These are phyloP conservation scores for Salix arbutifolia DNA, from an alignment of 345 rosid genomes.

Conservation along the genomic window DNA sequence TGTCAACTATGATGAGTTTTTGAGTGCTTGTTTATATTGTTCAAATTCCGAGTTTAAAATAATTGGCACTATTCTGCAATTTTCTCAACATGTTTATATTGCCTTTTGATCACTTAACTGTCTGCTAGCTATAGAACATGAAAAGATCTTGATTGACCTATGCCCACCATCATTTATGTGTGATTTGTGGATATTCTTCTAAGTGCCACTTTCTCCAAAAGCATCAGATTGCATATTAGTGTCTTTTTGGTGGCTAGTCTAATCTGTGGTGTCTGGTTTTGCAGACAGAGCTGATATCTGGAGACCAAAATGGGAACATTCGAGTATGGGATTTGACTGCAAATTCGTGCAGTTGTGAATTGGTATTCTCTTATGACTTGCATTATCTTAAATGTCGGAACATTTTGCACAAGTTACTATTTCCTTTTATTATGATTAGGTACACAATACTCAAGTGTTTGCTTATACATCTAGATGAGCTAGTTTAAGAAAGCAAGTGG, in stretches of 20 bases:
- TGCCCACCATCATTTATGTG: not conserved
- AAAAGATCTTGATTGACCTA: not conserved
- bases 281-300: slow-evolving; percentile 91
- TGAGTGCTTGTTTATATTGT: not conserved
- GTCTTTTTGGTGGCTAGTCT: slow-evolving; percentile 4
- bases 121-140: not conserved
- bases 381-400: not conserved
- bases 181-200: not conserved
- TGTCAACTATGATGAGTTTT: not conserved
- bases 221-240: not conserved
- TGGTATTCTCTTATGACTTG: slow-evolving; percentile 43
- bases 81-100: not conserved
- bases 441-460: too few species aligned
- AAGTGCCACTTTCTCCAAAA: not conserved
- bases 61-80: not conserved
- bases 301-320: slow-evolving; percentile 94
- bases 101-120: not conserved
- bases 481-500: too few species aligned
- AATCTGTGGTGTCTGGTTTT: slow-evolving; percentile 13
- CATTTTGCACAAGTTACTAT: not conserved
- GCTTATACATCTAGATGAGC: too few species aligned
- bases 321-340: slow-evolving; percentile 98
- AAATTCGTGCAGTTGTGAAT: slow-evolving; percentile 88
- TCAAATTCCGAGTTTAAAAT: not conserved
- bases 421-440: too few species aligned